phyloP scores from a whole-genome alignment of 2,329 filamentous ascomycete genomes.

The Volutella citrinella region DNA sequence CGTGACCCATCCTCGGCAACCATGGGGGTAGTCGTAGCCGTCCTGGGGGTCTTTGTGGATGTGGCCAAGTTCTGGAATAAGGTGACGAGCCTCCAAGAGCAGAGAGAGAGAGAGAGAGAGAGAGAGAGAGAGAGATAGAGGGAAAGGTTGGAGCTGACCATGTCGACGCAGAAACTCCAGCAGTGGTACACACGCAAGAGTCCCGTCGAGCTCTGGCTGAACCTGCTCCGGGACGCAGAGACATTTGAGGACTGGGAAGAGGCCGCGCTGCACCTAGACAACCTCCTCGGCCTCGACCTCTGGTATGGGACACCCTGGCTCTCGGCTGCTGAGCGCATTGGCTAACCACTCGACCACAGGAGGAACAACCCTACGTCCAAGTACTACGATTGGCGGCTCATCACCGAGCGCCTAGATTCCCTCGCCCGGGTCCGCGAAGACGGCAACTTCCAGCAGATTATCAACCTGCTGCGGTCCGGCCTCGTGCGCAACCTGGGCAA shows the following conservation, averaged over 20 bases:
- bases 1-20: slow-evolving; percentile 34
- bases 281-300: slow-evolving; percentile 73
- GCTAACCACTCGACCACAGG: slow-evolving; percentile 44
- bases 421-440: slow-evolving; percentile 67
- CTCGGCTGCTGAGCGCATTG: background rate
- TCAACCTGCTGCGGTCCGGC: slow-evolving; percentile 77
- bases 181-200: slow-evolving; percentile 66
- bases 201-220: slow-evolving; percentile 62
- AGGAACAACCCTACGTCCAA: slow-evolving; percentile 77
- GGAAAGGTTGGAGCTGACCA: no score
- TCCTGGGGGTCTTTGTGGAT: slow-evolving; percentile 59
- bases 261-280: slow-evolving; percentile 79
- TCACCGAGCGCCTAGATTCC: slow-evolving; percentile 70
- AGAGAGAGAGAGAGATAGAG: no score
- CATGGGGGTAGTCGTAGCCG: slow-evolving; percentile 43
- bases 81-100: no score
- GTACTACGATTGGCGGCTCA: slow-evolving; percentile 83
- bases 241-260: slow-evolving; percentile 84
- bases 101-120: no score
- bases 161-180: slow-evolving; percentile 57
- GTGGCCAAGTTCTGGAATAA: slow-evolving; percentile 61
- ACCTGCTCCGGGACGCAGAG: slow-evolving; percentile 62
- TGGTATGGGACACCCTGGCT: slow-evolving; percentile 51
- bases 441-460: slow-evolving; percentile 69
- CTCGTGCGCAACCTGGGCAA: slow-evolving; percentile 86